A percentile compares a stretch with the other conserved stretches of the same genome.
Conservation (phyloP, 306 rosid species). For the Comarum palustre region DNA sequence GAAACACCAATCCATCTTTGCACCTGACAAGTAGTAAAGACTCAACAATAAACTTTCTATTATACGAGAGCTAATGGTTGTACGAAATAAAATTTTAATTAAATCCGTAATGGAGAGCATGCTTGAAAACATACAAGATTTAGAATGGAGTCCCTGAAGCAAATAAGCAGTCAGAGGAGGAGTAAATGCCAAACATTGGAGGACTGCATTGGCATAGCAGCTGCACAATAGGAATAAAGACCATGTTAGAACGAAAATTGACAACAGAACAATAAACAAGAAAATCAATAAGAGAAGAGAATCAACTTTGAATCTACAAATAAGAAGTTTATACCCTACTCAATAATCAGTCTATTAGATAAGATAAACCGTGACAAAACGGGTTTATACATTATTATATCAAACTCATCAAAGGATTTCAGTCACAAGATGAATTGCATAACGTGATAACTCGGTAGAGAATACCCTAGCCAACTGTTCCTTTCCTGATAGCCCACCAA, state of each 20-base stretch:
- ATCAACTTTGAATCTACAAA: background rate
- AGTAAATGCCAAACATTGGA: conserved; percentile 89
- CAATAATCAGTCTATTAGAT: background rate
- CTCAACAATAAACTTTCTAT: conserved; percentile 17
- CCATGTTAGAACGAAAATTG: background rate
- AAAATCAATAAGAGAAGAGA: background rate
- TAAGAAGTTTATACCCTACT: background rate
- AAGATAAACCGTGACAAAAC: background rate
- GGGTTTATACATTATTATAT: background rate
- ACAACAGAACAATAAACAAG: background rate
- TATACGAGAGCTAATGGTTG: conserved; percentile 14
- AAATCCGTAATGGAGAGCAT: conserved; percentile 19
- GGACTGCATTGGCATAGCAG: conserved; percentile 91
- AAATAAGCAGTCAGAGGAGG: conserved; percentile 93
- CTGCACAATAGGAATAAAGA: conserved; percentile 42
- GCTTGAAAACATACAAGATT: conserved; percentile 58
- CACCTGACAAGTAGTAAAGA: conserved; percentile 46
- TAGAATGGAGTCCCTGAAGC: conserved; percentile 82
- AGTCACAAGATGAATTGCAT: background rate
- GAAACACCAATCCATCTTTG: conserved; percentile 74
- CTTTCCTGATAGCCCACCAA: background rate
- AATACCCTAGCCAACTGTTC: background rate
- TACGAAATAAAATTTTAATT: conserved; percentile 7
- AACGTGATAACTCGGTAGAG: background rate
- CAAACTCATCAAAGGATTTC: background rate